phyloP scores from a whole-genome alignment of 2,329 filamentous ascomycete genomes.

The Botryosphaeria dothidea region DNA sequence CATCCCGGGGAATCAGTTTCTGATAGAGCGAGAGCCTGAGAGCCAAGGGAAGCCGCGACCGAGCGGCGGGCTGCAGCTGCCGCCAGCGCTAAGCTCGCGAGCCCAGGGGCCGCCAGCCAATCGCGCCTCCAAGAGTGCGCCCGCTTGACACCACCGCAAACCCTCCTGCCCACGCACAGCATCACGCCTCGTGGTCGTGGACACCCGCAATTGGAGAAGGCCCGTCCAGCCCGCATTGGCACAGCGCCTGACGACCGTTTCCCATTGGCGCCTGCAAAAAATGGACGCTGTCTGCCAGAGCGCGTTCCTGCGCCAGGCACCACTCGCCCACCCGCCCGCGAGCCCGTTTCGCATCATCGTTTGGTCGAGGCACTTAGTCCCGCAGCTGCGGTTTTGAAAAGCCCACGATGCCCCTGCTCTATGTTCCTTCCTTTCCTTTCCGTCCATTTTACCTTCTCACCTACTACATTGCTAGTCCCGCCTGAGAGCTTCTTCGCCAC shows the following conservation, averaged over 20 bases:
- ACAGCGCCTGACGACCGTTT: not conserved
- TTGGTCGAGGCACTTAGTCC: constrained; percentile 13
- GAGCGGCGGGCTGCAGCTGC: constrained; percentile 4
- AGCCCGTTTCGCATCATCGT: constrained; percentile 11
- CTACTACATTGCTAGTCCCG: constrained; percentile 1
- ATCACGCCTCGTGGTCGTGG: constrained; percentile 1
- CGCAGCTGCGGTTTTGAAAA: constrained; percentile 19
- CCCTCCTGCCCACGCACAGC: not conserved
- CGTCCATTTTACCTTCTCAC: constrained; percentile 8
- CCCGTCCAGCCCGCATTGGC: not conserved
- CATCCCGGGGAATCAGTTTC: not conserved
- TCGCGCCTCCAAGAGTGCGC: not conserved
- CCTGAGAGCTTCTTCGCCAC: constrained; percentile 3
- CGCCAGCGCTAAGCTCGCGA: constrained; percentile 1
- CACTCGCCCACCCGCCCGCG: not conserved
- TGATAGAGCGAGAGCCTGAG: not conserved
- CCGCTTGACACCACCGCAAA: constrained; percentile 6
- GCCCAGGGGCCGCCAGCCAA: not conserved
- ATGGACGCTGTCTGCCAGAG: not conserved
- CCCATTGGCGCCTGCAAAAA: not conserved
- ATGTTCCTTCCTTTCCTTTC: constrained; percentile 1
- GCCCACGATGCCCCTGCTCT: constrained; percentile 16
- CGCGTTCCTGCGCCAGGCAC: not conserved
- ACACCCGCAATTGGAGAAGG: too few relatives aligned
- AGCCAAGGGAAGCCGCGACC: not conserved